These are phyloP conservation scores for Neoboletus magnificus DNA, from an alignment of 768 basidiomycete genomes.

Conservation along the genomic window DNA sequence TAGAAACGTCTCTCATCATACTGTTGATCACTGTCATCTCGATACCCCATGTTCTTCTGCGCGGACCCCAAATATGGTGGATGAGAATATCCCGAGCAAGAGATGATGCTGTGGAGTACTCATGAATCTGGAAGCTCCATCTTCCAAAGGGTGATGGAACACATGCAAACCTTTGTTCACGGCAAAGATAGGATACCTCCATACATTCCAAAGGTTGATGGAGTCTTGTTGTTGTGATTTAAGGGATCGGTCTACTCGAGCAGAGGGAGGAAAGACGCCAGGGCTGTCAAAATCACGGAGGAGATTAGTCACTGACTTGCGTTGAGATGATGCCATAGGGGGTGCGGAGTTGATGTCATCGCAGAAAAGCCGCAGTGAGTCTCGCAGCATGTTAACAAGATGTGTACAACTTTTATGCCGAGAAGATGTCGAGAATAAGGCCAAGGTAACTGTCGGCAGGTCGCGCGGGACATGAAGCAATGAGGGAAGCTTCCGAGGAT, in stretches of 20 bases:
- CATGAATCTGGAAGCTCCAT: neutral
- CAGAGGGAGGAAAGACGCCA: constrained; percentile 67
- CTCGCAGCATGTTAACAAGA: constrained; percentile 22
- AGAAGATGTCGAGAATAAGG: neutral
- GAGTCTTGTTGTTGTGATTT: constrained; percentile 54
- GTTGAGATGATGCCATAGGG: constrained; percentile 14
- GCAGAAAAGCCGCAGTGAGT: constrained; percentile 20
- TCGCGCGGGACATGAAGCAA: neutral
- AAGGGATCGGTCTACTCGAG: constrained; percentile 67
- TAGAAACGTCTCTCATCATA: constrained; percentile 79
- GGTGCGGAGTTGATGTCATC: constrained; percentile 10
- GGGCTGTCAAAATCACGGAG: constrained; percentile 60
- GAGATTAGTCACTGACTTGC: constrained; percentile 23
- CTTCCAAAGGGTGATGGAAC: neutral
- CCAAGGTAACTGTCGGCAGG: neutral
- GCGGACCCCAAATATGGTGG: constrained; percentile 84
- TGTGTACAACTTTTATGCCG: neutral
- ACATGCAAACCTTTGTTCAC: constrained; percentile 56
- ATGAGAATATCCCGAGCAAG: constrained; percentile 66
- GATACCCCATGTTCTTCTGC: constrained; percentile 88
- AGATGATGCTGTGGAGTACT: constrained; percentile 22
- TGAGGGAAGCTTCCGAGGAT: neutral
- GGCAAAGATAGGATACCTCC: constrained; percentile 67
- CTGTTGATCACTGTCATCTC: constrained; percentile 89
- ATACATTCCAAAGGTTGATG: constrained; percentile 63